Conservation (phyloP, 1,139 yeast species). For the Saccharomyces hybrid region DNA sequence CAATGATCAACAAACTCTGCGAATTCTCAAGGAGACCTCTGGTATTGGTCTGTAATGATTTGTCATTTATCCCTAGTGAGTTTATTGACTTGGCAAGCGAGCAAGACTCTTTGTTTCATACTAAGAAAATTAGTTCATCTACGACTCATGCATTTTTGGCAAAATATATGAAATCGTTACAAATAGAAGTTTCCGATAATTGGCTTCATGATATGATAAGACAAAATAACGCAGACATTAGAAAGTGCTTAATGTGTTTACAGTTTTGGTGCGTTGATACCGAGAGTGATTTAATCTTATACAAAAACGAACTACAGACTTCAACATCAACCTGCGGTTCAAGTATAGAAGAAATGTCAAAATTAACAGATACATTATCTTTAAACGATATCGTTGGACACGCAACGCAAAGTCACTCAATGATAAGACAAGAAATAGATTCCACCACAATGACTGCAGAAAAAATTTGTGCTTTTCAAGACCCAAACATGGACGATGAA, state of each 20-base stretch:
- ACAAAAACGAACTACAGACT: conserved; percentile 21
- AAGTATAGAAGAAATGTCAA: not conserved
- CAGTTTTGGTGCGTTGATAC: conserved; percentile 41
- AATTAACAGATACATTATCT: conserved; percentile 35
- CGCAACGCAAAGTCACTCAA: conserved; percentile 32
- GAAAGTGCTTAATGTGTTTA: conserved; percentile 47
- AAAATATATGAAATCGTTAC: conserved; percentile 36
- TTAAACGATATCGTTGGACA: conserved; percentile 36
- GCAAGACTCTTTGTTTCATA: conserved; percentile 37
- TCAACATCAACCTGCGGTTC: not conserved
- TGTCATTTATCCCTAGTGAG: conserved; percentile 46
- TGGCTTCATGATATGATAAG: conserved; percentile 35
- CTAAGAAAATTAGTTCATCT: conserved; percentile 24
- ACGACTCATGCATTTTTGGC: conserved; percentile 29
- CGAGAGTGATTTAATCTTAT: conserved; percentile 26
- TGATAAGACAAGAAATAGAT: conserved; percentile 34
- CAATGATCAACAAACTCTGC: conserved; percentile 55
- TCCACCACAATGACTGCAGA: conserved; percentile 37
- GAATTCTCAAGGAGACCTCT: conserved; percentile 71
- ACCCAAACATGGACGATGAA: conserved; percentile 26
- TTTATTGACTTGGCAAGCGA: conserved; percentile 42
- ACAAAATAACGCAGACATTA: conserved; percentile 41
- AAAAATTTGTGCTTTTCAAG: conserved; percentile 32
- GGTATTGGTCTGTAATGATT: conserved; percentile 62
- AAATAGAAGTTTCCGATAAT: conserved; percentile 34